These are phyloP conservation scores for Didymella exigua DNA, from an alignment of 2,329 filamentous ascomycete genomes.

Conservation along the genomic window DNA sequence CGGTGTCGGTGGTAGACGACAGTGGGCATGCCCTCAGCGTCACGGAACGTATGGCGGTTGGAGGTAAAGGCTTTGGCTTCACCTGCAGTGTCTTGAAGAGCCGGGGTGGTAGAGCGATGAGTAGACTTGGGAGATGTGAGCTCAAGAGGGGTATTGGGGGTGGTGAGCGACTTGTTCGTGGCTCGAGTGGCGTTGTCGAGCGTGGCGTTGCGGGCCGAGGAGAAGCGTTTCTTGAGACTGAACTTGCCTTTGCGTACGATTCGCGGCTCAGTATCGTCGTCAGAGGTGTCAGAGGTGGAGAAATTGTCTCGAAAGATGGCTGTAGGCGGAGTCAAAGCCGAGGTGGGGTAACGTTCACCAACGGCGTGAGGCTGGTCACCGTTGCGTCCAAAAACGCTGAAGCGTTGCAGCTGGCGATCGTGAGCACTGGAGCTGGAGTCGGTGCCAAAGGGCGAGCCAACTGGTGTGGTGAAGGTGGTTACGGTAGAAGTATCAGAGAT, in stretches of 20 bases:
- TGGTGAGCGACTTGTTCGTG: conserved; percentile 16
- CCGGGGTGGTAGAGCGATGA: conserved; percentile 16
- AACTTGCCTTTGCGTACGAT: conserved; percentile 32
- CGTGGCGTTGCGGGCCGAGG: conserved; percentile 24
- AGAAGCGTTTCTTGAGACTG: conserved; percentile 32
- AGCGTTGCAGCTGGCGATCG: conserved; percentile 23
- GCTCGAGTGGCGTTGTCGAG: conserved; percentile 18
- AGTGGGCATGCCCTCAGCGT: conserved; percentile 33
- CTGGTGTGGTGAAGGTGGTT: conserved; percentile 28
- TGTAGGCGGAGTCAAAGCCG: conserved; percentile 51
- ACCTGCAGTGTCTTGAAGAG: conserved; percentile 26
- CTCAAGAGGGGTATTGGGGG: conserved; percentile 14
- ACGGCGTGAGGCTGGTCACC: conserved; percentile 44
- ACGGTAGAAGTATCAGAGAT: conserved; percentile 33
- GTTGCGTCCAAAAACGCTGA: conserved; percentile 31
- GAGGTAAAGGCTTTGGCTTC: conserved; percentile 26
- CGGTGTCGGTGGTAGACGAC: conserved; percentile 28
- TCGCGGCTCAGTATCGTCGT: conserved; percentile 32
- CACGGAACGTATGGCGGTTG: conserved; percentile 34
- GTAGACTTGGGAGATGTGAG: conserved; percentile 22
- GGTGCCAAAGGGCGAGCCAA: conserved; percentile 22
- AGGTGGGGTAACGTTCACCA: conserved; percentile 58
- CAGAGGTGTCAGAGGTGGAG: conserved; percentile 32
- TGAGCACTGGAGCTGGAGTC: conserved; percentile 21
- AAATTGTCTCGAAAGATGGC: conserved; percentile 34